Evolutionary conservation across 345 rosid species (phyloP).

Genomic region (Acer negundo): DNA sequence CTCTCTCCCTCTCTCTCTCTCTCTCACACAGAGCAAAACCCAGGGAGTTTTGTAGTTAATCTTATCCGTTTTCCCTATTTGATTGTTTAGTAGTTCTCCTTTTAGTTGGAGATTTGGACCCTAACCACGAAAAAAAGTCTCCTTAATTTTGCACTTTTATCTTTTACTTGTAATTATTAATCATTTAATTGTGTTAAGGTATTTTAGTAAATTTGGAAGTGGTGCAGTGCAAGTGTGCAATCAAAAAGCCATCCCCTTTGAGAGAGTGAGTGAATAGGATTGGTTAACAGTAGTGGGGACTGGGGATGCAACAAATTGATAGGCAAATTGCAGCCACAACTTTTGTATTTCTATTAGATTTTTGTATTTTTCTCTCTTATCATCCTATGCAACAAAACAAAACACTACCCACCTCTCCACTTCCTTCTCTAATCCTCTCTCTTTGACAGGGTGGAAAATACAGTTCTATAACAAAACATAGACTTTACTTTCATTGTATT

Average conservation of each 20-base stretch:
- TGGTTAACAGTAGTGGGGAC: constrained; percentile 31
- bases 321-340: constrained; percentile 63
- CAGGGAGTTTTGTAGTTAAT: background rate
- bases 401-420: constrained; percentile 36
- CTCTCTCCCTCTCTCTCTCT: background rate
- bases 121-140: background rate
- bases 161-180: background rate
- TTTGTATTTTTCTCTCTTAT: constrained; percentile 20
- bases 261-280: constrained; percentile 30
- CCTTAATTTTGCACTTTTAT: background rate
- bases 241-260: constrained; percentile 8
- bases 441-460: constrained; percentile 39
- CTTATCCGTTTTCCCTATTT: constrained; percentile 12
- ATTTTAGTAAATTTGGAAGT: constrained; percentile 1
- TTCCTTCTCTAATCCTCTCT: constrained; percentile 37
- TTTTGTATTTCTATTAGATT: constrained; percentile 31
- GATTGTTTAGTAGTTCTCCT: background rate
- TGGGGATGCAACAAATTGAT: constrained; percentile 43
- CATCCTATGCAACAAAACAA: constrained; percentile 34
- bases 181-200: background rate
- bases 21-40: constrained; percentile 4
- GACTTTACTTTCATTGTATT: background rate
- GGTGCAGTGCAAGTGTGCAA: background rate
- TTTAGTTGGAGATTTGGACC: constrained; percentile 7
- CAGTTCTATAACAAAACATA: background rate